Evolutionary conservation across 768 basidiomycete species (phyloP), one percentile per base, ranked within the genome.

Genomic region (Trametes punicea): DNA sequence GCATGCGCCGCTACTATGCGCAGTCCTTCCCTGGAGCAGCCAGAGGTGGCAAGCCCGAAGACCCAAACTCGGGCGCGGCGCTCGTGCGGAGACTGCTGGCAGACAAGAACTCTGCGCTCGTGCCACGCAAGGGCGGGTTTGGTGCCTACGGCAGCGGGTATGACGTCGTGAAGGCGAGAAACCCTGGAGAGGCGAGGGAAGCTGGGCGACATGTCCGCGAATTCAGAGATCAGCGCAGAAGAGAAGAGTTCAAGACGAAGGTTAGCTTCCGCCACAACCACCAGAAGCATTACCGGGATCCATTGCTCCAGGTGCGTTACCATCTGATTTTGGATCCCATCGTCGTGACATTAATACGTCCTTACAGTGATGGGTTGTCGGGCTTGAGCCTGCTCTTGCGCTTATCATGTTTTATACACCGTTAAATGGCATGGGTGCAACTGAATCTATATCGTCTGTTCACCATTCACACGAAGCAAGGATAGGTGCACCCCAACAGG

Each of bases 111-210:
- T 83, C 86, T 0, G 89, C 87, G 0, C 77, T 98, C 38, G 85
- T 99, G 2, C 92, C 96, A 0, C 74, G 83, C 11, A 87, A 79
- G 63, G 94, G 91, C 33, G 94, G 90, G 1, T 92, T 84, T 59
- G 94, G 95, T 23, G 92, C 91, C 2, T 94, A 79, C 65, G 95
- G 95, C 2, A 73, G 73, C 9, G 93, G 92, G 1, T 85, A 81
- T 7, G 82, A 92, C 29, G 88, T 94, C 9, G 81, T 98, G 58
- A 91, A 87, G 69, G 96, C 93, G 20, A 79, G 93, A 48, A 98
- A 98, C 74, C 80, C 80, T n/a, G 97, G 97, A 2, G 96, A 98
- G 74, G 97, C 97, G 13, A 81, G 82, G 61, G 88, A 98, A 70
- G 96, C 96, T 20, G 92, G 87, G 13, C 80, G 91, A 42, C 91